Conservation (phyloP, 1,284 basidiomycete species). For the Ustilago sp. region DNA sequence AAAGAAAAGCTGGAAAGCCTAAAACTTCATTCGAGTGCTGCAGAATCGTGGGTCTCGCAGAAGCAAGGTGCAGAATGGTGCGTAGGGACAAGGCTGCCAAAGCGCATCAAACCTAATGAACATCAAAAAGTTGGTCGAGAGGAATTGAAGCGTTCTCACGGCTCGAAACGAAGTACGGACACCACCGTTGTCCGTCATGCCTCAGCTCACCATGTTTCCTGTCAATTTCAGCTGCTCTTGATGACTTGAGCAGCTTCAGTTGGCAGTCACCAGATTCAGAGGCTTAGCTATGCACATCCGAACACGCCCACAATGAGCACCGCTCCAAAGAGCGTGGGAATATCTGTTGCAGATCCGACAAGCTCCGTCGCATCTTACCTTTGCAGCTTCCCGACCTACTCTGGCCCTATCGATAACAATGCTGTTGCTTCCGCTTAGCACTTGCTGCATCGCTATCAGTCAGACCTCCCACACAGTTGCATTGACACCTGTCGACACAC, state of each 20-base stretch:
- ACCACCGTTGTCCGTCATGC: slow-evolving; percentile 9
- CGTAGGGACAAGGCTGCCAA: neutral
- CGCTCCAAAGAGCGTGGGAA: slow-evolving; percentile 22
- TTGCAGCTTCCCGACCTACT: neutral
- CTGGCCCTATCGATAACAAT: slow-evolving; percentile 3
- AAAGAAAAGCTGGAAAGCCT: slow-evolving; percentile 1
- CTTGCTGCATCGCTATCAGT: slow-evolving; percentile 2
- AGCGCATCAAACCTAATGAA: neutral
- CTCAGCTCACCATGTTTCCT: neutral
- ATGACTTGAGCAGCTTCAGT: neutral
- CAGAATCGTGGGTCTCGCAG: neutral
- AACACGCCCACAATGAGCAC: slow-evolving; percentile 5
- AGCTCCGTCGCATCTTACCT: neutral
- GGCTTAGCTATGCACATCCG: neutral
- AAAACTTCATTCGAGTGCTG: slow-evolving; percentile 9
- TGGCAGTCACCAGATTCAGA: neutral
- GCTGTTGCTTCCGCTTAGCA: neutral
- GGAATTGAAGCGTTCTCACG: slow-evolving; percentile 11
- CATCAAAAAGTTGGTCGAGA: neutral
- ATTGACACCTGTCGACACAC: slow-evolving; percentile 29
- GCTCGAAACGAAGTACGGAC: slow-evolving; percentile 13
- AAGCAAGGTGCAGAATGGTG: neutral
- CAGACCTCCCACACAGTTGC: slow-evolving; percentile 1
- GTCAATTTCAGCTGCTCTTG: slow-evolving; percentile 7
- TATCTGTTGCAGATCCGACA: slow-evolving; percentile 10